phyloP scores from a whole-genome alignment of 2,329 filamentous ascomycete species.

The Paecilomyces variotii region DNA sequence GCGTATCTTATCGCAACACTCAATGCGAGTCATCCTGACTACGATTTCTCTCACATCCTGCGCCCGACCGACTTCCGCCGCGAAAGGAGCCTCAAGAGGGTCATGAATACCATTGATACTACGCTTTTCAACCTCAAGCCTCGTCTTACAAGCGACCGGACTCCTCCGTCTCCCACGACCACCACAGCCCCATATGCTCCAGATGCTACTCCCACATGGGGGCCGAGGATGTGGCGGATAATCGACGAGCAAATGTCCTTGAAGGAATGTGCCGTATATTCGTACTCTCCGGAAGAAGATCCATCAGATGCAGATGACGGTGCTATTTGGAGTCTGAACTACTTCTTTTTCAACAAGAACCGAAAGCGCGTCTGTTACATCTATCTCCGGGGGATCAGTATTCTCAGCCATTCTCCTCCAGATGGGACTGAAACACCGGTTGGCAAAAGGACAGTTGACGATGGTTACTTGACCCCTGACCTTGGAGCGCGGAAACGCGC shows the following conservation, averaged over 20 bases:
- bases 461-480: conserved; percentile 43
- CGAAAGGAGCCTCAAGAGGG: conserved; percentile 68
- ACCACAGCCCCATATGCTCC: conserved; percentile 41
- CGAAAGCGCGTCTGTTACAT: conserved; percentile 91
- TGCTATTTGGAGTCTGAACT: conserved; percentile 90
- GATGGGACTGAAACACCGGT: conserved; percentile 35
- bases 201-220: conserved; percentile 61
- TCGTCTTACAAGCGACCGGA: conserved; percentile 36
- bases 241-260: conserved; percentile 94
- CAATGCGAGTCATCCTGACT: conserved; percentile 91
- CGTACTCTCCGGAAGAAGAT: conserved; percentile 81
- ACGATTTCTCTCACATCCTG: conserved; percentile 91
- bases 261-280: conserved; percentile 80
- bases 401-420: conserved; percentile 61
- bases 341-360: conserved; percentile 94
- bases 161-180: conserved; percentile 33
- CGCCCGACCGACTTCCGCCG: conserved; percentile 83
- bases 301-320: conserved; percentile 90
- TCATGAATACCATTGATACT: conserved; percentile 81
- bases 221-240: conserved; percentile 81
- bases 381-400: conserved; percentile 76
- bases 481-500: conserved; percentile 69
- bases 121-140: conserved; percentile 82
- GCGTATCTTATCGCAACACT: conserved; percentile 94
- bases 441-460: conserved; percentile 40